Conservation (phyloP, 257 asterid genomes). For the Schizonepeta tenuifolia region DNA sequence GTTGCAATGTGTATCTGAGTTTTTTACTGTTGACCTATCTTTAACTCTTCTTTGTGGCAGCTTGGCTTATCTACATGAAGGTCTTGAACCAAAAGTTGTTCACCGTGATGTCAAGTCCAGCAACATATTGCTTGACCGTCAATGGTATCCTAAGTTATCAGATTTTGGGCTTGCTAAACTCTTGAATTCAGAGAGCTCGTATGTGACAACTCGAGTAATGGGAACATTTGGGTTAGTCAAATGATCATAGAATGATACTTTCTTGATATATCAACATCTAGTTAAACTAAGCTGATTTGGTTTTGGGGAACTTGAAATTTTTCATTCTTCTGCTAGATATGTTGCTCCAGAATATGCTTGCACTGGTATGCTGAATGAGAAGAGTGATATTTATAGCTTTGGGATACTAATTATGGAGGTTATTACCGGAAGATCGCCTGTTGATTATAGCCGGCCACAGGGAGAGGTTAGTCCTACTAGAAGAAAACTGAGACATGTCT, state of each 20-base stretch:
- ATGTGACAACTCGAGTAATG: constrained; percentile 96
- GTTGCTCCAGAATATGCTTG: constrained; percentile 99
- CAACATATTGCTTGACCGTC: constrained; percentile 91
- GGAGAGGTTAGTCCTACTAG: constrained; percentile 76
- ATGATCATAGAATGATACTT: constrained; percentile 14
- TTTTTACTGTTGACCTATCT: constrained; percentile 16
- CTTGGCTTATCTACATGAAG: constrained; percentile 95
- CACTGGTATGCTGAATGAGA: constrained; percentile 96
- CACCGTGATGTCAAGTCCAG: constrained; percentile 98
- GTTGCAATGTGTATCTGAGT: neutral
- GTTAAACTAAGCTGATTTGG: constrained; percentile 8
- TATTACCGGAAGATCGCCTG: constrained; percentile 89
- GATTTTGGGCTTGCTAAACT: constrained; percentile 98
- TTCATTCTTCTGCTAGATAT: constrained; percentile 57
- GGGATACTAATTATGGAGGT: constrained; percentile 97
- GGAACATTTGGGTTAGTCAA: constrained; percentile 92
- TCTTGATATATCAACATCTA: neutral
- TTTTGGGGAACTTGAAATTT: neutral
- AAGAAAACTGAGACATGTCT: constrained; percentile 1
- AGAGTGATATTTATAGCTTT: constrained; percentile 93
- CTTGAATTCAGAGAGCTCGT: constrained; percentile 78
- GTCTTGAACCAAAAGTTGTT: constrained; percentile 98
- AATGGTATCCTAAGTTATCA: constrained; percentile 89
- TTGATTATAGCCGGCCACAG: constrained; percentile 77
- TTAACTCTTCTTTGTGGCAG: constrained; percentile 45